phyloP scores from a whole-genome alignment of 1,284 basidiomycete species.

The Sporisorium scitamineum region DNA sequence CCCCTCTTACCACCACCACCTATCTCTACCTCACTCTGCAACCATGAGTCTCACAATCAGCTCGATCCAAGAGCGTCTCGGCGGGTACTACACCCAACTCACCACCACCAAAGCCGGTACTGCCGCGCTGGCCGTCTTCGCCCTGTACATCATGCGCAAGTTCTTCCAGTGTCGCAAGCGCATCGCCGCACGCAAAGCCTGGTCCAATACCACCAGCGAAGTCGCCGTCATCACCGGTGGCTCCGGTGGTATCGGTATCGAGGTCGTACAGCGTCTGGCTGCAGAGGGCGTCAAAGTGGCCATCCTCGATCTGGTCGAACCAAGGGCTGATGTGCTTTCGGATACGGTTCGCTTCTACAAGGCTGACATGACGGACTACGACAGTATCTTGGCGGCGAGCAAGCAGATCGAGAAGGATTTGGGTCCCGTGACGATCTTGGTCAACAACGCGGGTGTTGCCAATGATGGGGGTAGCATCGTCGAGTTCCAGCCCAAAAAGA shows the following conservation, averaged over 20 bases:
- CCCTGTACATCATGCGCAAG: conserved; percentile 26
- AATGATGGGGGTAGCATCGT: conserved; percentile 52
- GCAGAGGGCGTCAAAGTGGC: conserved; percentile 60
- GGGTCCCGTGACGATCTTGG: conserved; percentile 41
- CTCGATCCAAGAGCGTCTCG: conserved; percentile 26
- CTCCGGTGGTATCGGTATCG: conserved; percentile 64
- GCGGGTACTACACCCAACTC: conserved; percentile 29
- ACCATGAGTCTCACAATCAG: conserved; percentile 34
- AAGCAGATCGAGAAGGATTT: conserved; percentile 53
- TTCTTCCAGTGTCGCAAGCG: conserved; percentile 24
- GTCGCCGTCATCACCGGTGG: conserved; percentile 68
- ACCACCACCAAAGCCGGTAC: conserved; percentile 30
- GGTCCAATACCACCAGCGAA: conserved; percentile 57
- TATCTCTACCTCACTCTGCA: neutral
- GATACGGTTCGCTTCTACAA: conserved; percentile 44
- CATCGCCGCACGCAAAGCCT: conserved; percentile 39
- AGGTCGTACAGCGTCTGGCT: conserved; percentile 52
- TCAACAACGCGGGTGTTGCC: conserved; percentile 64
- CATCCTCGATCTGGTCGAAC: conserved; percentile 63
- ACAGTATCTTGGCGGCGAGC: conserved; percentile 49
- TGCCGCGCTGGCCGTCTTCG: conserved; percentile 30
- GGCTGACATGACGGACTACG: conserved; percentile 61
- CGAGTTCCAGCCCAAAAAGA: conserved; percentile 44
- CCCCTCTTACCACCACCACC: neutral
- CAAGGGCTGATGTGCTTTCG: conserved; percentile 28